Evolutionary conservation across 768 basidiomycete species (phyloP), one percentile per base, ranked within the genome.

Genomic region (Peribolospora baueri): DNA sequence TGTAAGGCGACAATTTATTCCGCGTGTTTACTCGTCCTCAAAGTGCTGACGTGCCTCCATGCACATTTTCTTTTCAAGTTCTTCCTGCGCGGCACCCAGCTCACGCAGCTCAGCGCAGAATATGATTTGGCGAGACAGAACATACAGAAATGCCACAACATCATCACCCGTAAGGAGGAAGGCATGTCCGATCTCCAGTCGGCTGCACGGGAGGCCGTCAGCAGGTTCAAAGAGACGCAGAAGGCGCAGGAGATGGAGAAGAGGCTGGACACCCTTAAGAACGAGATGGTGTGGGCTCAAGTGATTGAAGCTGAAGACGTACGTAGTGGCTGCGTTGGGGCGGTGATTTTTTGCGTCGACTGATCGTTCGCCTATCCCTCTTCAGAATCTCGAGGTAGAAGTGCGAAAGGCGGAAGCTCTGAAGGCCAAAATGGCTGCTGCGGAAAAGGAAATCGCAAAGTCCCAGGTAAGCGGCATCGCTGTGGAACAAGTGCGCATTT

Each of bases 81-180:
- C 68, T 97, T 97, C 75, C 75, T 97, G 42, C 76, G 79, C 42
- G 93, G 93, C 11, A 97, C 93, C 0, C 84, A 87, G 61, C 76
- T 98, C 11, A 75, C 77, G 42, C 83, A 91, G 61, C 79, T 98
- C 48, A 77, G 75, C 3, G 79, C 84, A 14, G 84, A 90, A 65
- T 98, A 98, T 63, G 77, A 82, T 42, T 71, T 73, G 0, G 82
- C 85, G 59, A 67, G 78, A 13, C 71, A 78, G 52, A 82, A 86
- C 62, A 81, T 85, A 61, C 73, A 72, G 43, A 74, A 76, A 59
- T 82, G 83, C 7, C 70, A 72, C 56, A 78, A 75, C 58, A 69
- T 80, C 41, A 74, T 84, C 46, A 68, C 71, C 14, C 75, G 77
- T 62, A 87, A 88, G 70, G 74, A 75, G 53, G 78, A 84, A 57